Evolutionary conservation across 192 early-diverging fungal species (phyloP), one percentile per base, ranked within the genome.

Genomic region (Borealophlyctis nickersoniae): DNA sequence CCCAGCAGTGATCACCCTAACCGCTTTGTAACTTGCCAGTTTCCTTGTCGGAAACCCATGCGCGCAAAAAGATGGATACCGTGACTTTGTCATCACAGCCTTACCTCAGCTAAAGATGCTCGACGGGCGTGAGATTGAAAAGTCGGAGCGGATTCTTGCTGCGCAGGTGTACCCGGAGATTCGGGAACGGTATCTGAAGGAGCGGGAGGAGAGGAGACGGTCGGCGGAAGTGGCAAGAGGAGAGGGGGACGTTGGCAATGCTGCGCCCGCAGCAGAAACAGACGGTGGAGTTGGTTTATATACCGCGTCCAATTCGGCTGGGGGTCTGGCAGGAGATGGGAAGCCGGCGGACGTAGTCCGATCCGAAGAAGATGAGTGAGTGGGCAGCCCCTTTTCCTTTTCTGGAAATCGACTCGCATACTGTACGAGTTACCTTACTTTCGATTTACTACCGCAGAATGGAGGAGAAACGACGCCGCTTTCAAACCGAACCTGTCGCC

Each of bases 31-130:
- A 19, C 48, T 55, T 48, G 24, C 28, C 31, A 82, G 80, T 32
- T 81, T 60, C 35, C 69, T 86, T 13, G 67, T 81, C 11, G 84
- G 84, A 2, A 86, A 86, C 60, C 84, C 84, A 0, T 73, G 80
- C 58, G 54, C 77, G 14, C 39, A 74, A 48, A 65, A 71, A 26
- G 66, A 80, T 56, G 81, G 80, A 7, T 86, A 86, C 60, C 56
- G 81, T 11, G 70, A 70, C 36, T 80, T 73, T 72, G 81, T 84
- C 23, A 77, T 82, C 36, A 64, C 56, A 14, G 62, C 79, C 0
- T 62, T 86, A 14, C 84, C 84, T 11, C 81, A 84, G 48, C 63
- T 86, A n/a, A 70, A 82, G 77, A 53, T 60, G 2, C 68, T 85
- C 2, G 84, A 86, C 58, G 81, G 79, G 28, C 52, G 62, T 28